Evolutionary conservation across 225 moss, liverwort and hornwort species (phyloP).

Genomic region (Polytrichum formosum): DNA sequence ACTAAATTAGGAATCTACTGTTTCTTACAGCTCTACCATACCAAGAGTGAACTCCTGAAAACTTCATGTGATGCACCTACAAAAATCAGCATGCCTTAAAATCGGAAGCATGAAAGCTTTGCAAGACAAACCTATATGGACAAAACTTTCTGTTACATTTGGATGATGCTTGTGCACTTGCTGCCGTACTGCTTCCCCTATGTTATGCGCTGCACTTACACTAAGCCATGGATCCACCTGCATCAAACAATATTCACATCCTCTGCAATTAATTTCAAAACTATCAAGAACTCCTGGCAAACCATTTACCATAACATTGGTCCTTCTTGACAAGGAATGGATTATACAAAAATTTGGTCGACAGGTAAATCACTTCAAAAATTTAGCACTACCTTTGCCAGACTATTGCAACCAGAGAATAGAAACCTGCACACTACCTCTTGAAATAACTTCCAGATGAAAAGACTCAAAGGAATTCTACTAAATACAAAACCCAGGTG

Average conservation of each 20-base stretch:
- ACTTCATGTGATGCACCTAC: background rate
- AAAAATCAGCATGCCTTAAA: background rate
- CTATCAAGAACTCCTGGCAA: slow-evolving; percentile 2
- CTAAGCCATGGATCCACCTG: slow-evolving; percentile 99
- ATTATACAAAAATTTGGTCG: too few relatives aligned
- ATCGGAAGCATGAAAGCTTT: background rate
- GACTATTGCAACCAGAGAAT: too few relatives aligned
- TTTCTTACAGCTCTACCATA: too few relatives aligned
- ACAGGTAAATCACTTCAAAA: too few relatives aligned
- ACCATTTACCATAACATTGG: background rate
- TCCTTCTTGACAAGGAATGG: too few relatives aligned
- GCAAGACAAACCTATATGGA: slow-evolving; percentile 73
- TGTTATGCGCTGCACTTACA: slow-evolving; percentile 93
- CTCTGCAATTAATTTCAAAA: slow-evolving; percentile 5
- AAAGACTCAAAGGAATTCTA: too few relatives aligned
- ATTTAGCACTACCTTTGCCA: too few relatives aligned
- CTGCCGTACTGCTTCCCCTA: slow-evolving; percentile 83
- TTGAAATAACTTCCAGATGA: background rate
- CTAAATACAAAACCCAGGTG: too few relatives aligned
- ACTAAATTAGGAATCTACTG: too few relatives aligned
- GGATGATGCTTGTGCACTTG: slow-evolving; percentile 65
- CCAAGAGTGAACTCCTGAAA: too few relatives aligned
- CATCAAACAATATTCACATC: slow-evolving; percentile 12
- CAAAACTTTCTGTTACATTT: slow-evolving; percentile 89
- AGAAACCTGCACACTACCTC: background rate